Evolutionary conservation across 495 filamentous ascomycete species (phyloP), one percentile per base, ranked within the genome.

Genomic region (Aspergillus bertholletiae): DNA sequence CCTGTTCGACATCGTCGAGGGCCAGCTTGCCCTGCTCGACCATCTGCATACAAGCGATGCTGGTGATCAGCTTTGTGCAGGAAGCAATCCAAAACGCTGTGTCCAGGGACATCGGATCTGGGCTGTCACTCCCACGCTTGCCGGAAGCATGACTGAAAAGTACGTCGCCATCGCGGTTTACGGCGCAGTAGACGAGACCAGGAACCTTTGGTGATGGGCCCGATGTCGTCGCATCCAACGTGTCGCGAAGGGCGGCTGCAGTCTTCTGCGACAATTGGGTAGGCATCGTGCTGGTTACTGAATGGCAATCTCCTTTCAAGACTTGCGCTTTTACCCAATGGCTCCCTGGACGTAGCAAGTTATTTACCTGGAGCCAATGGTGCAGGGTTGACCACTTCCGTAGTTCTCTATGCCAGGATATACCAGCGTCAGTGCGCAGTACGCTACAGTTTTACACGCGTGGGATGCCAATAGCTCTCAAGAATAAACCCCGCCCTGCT

Each of bases 21-120:
- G 51, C 57, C 6, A 88, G 54, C 37, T 58, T 65, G 1, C 80
- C 81, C 51, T 81, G 73, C 56, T 86, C 84, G 11, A 84, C 77
- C 0, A 83, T 71, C 56, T 87, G 83, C 83, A 86, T 84, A 53
- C 71, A 78, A 0, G 82, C 82, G 49, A 87, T 72, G 0, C 72
- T 76, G 2, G 64, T 65, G 7, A 84, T 58, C 64, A 83, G 61
- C 56, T 84, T 86, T 0, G 83, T 84, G 59, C 79, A 84, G n/a
- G 77, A 80, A 35, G 80, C 80, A 22, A 85, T 80, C 80, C 76
- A 85, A 57, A 81, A 84, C 17, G 80, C 56, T 12, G 51, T 78
- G 17, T 84, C 81, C 7, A 79, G 49, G 2, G 67, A 74, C 77
- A 85, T 80, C 22, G 74, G 68, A 11, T 72, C 68, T 0, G 64